A percentile compares a stretch with the other conserved stretches of the same genome.
phyloP scores from a whole-genome alignment of 805 yeast species.

The Limtongozyma cylindracea region DNA sequence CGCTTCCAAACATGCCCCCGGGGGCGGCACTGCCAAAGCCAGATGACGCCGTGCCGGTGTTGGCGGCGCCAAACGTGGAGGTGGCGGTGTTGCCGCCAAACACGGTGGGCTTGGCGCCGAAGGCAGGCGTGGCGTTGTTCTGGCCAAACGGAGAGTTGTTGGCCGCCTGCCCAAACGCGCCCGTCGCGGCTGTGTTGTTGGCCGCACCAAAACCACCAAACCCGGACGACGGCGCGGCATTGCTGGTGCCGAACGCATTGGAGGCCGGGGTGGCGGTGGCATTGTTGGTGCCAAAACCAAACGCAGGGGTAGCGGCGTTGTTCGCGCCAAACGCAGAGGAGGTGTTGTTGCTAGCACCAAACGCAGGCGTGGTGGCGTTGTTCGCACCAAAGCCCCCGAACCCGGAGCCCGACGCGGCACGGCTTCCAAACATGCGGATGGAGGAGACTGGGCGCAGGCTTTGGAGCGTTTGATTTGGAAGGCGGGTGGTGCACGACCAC shows the following conservation, averaged over 20 bases:
- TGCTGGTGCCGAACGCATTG: slow-evolving; percentile 4
- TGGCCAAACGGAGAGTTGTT: slow-evolving; percentile 8
- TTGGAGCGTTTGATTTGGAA: no score
- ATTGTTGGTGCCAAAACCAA: slow-evolving; percentile 2
- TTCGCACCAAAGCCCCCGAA: slow-evolving; percentile 20
- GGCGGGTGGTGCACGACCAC: no score
- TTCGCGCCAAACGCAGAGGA: slow-evolving; percentile 12
- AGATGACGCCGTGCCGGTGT: slow-evolving; percentile 4
- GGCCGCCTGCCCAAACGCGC: slow-evolving; percentile 8
- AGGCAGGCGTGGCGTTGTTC: slow-evolving; percentile 1
- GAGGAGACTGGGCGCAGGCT: background rate
- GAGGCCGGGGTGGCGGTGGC: slow-evolving; percentile 1
- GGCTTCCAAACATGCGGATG: slow-evolving; percentile 17
- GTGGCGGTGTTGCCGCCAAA: slow-evolving; percentile 3
- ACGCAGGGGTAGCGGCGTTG: slow-evolving; percentile 3
- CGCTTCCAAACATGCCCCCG: slow-evolving; percentile 16
- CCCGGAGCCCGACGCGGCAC: slow-evolving; percentile 19
- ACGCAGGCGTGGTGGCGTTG: slow-evolving; percentile 1
- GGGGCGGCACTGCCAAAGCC: slow-evolving; percentile 3
- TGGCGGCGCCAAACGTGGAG: slow-evolving; percentile 4
- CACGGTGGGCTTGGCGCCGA: slow-evolving; percentile 3
- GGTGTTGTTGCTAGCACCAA: slow-evolving; percentile 4
- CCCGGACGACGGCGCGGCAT: slow-evolving; percentile 4
- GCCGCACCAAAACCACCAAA: slow-evolving; percentile 6
- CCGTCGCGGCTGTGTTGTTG: slow-evolving; percentile 2